Percentiles rank a stretch among this genome's conserved stretches.
Evolutionary conservation across 345 rosid genomes (phyloP).

Genomic region (Carallia brachiata): DNA sequence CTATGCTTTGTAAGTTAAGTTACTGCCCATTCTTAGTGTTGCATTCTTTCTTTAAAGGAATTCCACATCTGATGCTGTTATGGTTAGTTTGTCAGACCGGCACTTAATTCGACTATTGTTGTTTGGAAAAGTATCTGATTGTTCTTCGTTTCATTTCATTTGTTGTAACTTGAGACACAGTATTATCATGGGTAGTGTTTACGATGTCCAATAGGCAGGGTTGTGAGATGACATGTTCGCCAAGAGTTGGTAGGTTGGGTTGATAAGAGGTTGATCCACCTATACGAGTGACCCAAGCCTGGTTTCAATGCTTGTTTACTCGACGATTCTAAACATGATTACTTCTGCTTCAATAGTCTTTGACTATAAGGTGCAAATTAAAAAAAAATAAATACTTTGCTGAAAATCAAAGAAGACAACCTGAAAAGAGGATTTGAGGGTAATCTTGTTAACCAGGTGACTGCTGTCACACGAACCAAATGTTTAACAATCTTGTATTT

Average conservation of each 20-base stretch:
- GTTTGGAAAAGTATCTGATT: background rate
- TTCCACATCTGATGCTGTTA: background rate
- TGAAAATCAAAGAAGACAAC: background rate
- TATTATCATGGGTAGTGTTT: background rate
- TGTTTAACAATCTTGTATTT: background rate
- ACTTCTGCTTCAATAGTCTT: background rate
- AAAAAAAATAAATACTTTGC: background rate
- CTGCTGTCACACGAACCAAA: background rate
- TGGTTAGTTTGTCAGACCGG: background rate
- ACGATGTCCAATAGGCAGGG: too few relatives aligned
- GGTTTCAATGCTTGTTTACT: too few relatives aligned
- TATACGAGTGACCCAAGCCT: too few relatives aligned
- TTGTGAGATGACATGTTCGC: too few relatives aligned
- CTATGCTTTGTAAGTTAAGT: conserved; percentile 67
- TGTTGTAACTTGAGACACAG: background rate
- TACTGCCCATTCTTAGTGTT: background rate
- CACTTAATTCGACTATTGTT: too few relatives aligned
- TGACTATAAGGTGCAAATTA: background rate
- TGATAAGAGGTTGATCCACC: too few relatives aligned
- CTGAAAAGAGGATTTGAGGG: background rate
- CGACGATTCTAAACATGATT: background rate
- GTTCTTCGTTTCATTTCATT: background rate
- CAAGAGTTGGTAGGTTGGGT: too few relatives aligned
- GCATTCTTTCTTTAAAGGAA: too few relatives aligned
- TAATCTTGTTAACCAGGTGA: background rate